A percentile compares a stretch with the other conserved stretches of the same genome.
These are phyloP conservation scores for Petunia axillaris DNA, from an alignment of 257 asterid genomes.

Conservation along the genomic window DNA sequence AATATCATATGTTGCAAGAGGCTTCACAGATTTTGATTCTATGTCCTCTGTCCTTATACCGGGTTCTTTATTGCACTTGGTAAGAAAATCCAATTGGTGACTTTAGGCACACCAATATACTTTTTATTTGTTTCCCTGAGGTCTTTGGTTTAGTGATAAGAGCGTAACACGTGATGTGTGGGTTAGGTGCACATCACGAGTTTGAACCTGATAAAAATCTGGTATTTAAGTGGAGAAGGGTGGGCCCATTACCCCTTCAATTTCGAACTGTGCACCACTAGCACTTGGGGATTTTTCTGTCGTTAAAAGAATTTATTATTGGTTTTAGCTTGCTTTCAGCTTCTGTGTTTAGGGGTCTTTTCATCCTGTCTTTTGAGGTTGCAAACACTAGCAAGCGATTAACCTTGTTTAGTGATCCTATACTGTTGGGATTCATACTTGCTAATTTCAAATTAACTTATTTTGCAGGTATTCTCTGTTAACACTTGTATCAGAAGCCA, in stretches of 20 bases:
- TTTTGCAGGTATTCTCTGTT: conserved; percentile 87
- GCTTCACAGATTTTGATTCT: background rate
- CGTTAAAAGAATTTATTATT: background rate
- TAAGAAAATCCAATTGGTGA: background rate
- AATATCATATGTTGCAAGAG: background rate
- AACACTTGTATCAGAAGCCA: conserved; percentile 95
- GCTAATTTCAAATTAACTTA: conserved; percentile 12
- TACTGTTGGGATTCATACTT: conserved; percentile 4
- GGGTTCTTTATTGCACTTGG: background rate
- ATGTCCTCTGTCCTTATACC: background rate
- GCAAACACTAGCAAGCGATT: conserved; percentile 3
- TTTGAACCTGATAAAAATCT: too few relatives aligned
- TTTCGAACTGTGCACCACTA: too few relatives aligned
- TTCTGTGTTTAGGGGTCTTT: background rate
- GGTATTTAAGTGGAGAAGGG: too few relatives aligned
- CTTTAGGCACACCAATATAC: background rate
- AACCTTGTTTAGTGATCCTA: conserved; percentile 18
- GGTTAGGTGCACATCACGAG: too few relatives aligned
- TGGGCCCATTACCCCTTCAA: too few relatives aligned
- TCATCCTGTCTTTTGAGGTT: background rate
- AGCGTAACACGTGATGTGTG: too few relatives aligned
- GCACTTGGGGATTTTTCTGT: too few relatives aligned
- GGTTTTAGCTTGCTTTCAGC: background rate
- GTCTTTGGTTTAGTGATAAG: too few relatives aligned
- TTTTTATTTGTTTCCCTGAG: background rate